These are phyloP conservation scores for Solanum gracilifrons DNA, from an alignment of 257 asterid species.

Conservation along the genomic window DNA sequence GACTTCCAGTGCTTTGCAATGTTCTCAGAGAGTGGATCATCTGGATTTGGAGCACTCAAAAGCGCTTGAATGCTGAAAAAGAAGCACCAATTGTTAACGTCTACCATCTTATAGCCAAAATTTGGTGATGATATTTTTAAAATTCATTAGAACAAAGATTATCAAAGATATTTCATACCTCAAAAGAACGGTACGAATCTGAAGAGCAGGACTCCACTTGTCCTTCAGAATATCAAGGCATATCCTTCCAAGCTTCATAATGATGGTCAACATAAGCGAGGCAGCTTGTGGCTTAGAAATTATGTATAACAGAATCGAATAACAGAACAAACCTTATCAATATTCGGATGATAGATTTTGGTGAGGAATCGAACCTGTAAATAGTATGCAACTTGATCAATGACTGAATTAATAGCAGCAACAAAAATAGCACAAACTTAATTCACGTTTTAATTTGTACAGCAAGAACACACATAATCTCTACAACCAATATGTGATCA, in stretches of 20 bases:
- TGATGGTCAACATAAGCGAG: not conserved
- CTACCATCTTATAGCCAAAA: not conserved
- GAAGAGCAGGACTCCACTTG: conserved; percentile 99
- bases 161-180: not conserved
- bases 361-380: conserved; percentile 96
- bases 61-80: conserved; percentile 51
- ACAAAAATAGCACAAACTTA: not conserved
- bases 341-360: conserved; percentile 97
- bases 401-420: not conserved
- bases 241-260: conserved; percentile 93
- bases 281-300: not conserved
- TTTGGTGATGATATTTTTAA: not conserved
- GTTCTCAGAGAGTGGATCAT: conserved; percentile 59
- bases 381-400: not conserved
- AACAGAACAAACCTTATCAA: conserved; percentile 68
- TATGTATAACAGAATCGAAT: not conserved
- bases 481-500: not conserved
- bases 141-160: not conserved
- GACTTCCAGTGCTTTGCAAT: conserved; percentile 66
- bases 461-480: not conserved
- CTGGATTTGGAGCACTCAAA: conserved; percentile 65
- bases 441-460: not conserved
- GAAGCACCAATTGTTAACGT: not conserved
- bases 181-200: conserved; percentile 59
- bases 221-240: conserved; percentile 97